These are phyloP conservation scores for Wickerhamomyces strasburgensis DNA, from an alignment of 805 yeast genomes.

Conservation along the genomic window DNA sequence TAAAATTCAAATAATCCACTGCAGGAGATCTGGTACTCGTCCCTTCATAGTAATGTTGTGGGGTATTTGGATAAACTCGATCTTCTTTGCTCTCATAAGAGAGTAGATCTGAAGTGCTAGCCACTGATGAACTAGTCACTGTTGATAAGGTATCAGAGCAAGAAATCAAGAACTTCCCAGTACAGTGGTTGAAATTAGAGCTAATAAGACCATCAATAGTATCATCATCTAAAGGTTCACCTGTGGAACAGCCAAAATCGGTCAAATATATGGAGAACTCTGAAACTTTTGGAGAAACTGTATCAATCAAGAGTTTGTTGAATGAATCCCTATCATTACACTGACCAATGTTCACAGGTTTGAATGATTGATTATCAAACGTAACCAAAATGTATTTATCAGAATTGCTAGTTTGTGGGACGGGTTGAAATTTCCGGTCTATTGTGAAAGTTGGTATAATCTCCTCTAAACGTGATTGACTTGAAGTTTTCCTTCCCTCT, in stretches of 20 bases:
- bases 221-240: constrained; percentile 50
- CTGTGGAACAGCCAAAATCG: constrained; percentile 59
- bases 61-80: constrained; percentile 56
- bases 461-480: constrained; percentile 6
- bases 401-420: constrained; percentile 27
- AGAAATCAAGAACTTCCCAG: constrained; percentile 29
- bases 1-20: constrained; percentile 54
- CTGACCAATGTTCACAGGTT: constrained; percentile 39
- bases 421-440: constrained; percentile 36
- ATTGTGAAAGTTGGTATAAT: constrained; percentile 19
- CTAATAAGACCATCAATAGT: constrained; percentile 34
- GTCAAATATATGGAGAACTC: constrained; percentile 51
- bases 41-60: constrained; percentile 55
- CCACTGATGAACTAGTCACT: constrained; percentile 34
- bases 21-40: constrained; percentile 30
- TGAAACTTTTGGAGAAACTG: constrained; percentile 27
- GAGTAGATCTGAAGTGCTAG: constrained; percentile 47
- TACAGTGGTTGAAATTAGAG: constrained; percentile 29
- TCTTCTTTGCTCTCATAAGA: constrained; percentile 46
- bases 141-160: constrained; percentile 32
- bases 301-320: constrained; percentile 35
- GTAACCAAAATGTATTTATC: constrained; percentile 51
- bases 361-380: constrained; percentile 52
- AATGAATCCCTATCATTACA: constrained; percentile 30
- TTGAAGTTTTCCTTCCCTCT: constrained; percentile 3